Evolutionary conservation across 179 eudicot species (phyloP), one percentile per base, ranked within the genome.

Genomic region (Heliamphora pulchella): DNA sequence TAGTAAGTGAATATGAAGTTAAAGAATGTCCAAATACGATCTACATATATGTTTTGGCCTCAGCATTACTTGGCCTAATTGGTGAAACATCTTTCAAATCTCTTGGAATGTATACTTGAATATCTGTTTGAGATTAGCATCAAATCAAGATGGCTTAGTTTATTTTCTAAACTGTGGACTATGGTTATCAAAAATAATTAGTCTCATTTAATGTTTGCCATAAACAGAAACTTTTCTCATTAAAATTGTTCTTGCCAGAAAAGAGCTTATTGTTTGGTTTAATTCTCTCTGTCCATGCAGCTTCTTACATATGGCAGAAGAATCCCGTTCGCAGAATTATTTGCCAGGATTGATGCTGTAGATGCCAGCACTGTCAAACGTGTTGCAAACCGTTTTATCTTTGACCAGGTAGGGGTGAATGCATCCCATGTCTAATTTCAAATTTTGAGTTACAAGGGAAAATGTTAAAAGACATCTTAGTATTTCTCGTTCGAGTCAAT

Each of bases 321-420:
- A 83, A 93, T 94, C 74, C 97, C 98, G 63, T 89, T 78, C 68
- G 90, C 94, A 69, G 98, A 94, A 84, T 84, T 92, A 63, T 90
- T 89, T 87, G 93, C 96, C 68, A 88, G 98, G 79, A 92, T 94
- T 79, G 97, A 94, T 79, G 92, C 91, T 43, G 97, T 94, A 39
- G 91, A 93, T 86, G 91, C 92, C 62, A 87, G 87, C 83, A 86
- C 96, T 17, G 83, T 93, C 80, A 94, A 91, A 84, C 94, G 92
- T 64, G 96, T 90, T 17, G 97, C 96, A 43, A 89, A 93, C 77
- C 91, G 92, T 61, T 91, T 91, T 82, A 84, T 94, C 54, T 89
- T 88, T 87, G 97, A 93, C 79, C 87, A 72, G 87, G 98, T 91
- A 86, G 82, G 77, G 48, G 39, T 41, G 13, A 47, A 47, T 47